Percentiles rank a stretch among this genome's conserved stretches.
Evolutionary conservation across 257 asterid species (phyloP).

Genomic region (Datura wrightii): DNA sequence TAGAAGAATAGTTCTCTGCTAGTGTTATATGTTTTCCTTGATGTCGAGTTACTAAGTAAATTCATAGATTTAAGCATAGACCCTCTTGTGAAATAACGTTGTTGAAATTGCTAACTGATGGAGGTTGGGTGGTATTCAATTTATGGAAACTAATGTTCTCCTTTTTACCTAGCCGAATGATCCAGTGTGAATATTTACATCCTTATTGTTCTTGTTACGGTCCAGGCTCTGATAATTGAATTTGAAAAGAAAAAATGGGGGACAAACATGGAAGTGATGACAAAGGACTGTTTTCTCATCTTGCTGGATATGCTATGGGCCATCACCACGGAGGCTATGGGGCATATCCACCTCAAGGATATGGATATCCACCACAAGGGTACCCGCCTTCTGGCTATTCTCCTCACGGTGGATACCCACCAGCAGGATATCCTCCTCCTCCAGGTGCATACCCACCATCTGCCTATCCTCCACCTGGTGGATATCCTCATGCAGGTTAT

Average conservation of each 20-base stretch:
- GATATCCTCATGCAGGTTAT: constrained; percentile 63
- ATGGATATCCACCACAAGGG: constrained; percentile 40
- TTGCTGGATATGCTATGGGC: constrained; percentile 62
- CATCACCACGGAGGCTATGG: constrained; percentile 51
- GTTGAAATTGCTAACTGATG: neutral
- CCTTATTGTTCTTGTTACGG: neutral
- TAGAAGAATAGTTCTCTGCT: neutral
- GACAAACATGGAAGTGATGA: constrained; percentile 49
- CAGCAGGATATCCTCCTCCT: constrained; percentile 55
- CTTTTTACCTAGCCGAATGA: neutral
- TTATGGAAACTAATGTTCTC: neutral
- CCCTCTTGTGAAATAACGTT: neutral
- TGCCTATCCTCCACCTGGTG: constrained; percentile 60
- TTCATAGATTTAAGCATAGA: constrained; percentile 4
- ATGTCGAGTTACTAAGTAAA: neutral
- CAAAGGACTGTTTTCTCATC: constrained; percentile 74
- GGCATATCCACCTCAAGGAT: constrained; percentile 47
- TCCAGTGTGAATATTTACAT: neutral
- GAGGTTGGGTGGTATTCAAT: neutral
- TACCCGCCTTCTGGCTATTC: constrained; percentile 55
- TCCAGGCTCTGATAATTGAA: constrained; percentile 1
- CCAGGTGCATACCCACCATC: constrained; percentile 45
- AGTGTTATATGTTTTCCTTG: neutral
- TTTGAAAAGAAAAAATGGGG: constrained; percentile 42
- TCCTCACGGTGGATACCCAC: constrained; percentile 41